phyloP scores from a whole-genome alignment of 257 asterid species.

The Apocynum venetum region DNA sequence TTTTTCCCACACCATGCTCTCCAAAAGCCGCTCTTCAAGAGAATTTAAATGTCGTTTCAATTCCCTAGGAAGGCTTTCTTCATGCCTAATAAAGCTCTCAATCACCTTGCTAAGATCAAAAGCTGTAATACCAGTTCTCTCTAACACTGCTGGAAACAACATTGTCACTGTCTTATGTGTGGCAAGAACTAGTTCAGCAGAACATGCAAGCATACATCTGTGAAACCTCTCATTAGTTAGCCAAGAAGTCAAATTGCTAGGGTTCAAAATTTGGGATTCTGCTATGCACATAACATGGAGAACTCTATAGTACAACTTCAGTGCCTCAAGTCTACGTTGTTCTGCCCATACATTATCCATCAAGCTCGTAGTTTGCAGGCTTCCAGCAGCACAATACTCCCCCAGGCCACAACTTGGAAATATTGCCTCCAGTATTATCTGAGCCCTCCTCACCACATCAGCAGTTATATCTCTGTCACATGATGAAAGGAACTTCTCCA shows the following conservation, averaged over 20 bases:
- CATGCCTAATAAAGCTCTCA: slow-evolving; percentile 94
- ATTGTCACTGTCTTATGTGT: slow-evolving; percentile 96
- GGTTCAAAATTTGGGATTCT: slow-evolving; percentile 76
- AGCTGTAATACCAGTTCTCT: slow-evolving; percentile 95
- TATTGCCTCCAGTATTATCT: slow-evolving; percentile 85
- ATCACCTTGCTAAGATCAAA: slow-evolving; percentile 98
- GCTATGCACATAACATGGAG: slow-evolving; percentile 90
- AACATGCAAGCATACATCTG: slow-evolving; percentile 99
- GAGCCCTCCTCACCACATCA: slow-evolving; percentile 85
- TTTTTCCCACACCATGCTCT: slow-evolving; percentile 98
- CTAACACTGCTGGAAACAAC: slow-evolving; percentile 94
- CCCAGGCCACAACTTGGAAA: slow-evolving; percentile 90
- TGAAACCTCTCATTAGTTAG: slow-evolving; percentile 95
- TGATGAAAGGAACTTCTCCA: slow-evolving; percentile 71
- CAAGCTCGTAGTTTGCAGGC: slow-evolving; percentile 63
- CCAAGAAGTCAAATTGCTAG: slow-evolving; percentile 72
- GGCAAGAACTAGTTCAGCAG: slow-evolving; percentile 98
- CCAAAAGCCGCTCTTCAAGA: slow-evolving; percentile 90
- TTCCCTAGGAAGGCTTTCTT: slow-evolving; percentile 96
- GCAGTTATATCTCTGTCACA: slow-evolving; percentile 80
- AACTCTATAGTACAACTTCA: slow-evolving; percentile 86
- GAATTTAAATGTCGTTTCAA: slow-evolving; percentile 91
- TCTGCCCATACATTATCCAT: slow-evolving; percentile 96
- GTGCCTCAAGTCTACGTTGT: slow-evolving; percentile 88
- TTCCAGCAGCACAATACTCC: slow-evolving; percentile 32